Evolutionary conservation across 176 grass and related monocot species (phyloP).

Genomic region (Avena atlantica): DNA sequence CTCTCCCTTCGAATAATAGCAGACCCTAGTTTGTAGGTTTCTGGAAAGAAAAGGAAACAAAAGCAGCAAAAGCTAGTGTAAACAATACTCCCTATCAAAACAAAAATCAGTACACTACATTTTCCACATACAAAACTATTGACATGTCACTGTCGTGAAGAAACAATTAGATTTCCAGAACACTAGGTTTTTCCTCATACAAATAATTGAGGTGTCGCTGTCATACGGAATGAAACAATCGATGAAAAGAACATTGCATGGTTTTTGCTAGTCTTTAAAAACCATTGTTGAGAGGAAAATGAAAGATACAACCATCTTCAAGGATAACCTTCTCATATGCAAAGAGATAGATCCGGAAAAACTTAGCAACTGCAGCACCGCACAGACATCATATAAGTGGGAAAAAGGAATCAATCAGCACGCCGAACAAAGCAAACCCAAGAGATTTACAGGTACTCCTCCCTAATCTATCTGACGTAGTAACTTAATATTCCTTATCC

Average conservation of each 20-base stretch:
- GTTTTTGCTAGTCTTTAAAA: not conserved
- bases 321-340: not conserved
- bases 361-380: not conserved
- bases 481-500: conserved; percentile 58
- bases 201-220: not conserved
- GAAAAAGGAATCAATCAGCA: conserved; percentile 28
- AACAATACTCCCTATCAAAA: no score
- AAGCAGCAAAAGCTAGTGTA: no score
- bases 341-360: not conserved
- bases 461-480: conserved; percentile 54
- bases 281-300: not conserved
- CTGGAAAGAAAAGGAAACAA: no score
- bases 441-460: conserved; percentile 50
- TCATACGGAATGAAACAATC: not conserved
- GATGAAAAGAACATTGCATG: not conserved
- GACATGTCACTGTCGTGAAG: no score
- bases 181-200: not conserved
- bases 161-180: not conserved
- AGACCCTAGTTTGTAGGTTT: no score
- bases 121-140: no score
- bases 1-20: no score
- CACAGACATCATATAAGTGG: not conserved
- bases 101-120: no score
- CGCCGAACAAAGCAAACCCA: conserved; percentile 25
- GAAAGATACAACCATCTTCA: not conserved